Conservation (phyloP, 495 filamentous ascomycete genomes). For the Penicillium crystallinum region DNA sequence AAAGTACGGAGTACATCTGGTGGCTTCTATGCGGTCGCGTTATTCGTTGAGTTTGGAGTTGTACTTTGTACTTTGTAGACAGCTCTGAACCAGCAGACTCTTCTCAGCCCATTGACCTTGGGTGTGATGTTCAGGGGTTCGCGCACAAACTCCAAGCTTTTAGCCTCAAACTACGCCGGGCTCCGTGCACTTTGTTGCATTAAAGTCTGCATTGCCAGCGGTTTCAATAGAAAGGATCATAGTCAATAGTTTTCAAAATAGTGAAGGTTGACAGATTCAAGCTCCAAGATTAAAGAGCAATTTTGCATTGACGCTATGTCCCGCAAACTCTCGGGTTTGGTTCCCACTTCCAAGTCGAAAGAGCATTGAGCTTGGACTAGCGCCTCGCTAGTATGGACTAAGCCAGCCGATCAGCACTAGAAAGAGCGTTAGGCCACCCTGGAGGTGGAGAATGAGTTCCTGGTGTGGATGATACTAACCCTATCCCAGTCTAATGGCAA, state of each 20-base stretch:
- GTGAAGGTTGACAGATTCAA: no score
- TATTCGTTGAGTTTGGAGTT: not conserved
- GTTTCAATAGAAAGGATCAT: no score
- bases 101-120: no score
- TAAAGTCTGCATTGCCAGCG: no score
- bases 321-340: not conserved
- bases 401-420: conserved; percentile 8
- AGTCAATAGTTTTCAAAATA: not conserved
- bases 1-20: not conserved
- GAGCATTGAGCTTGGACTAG: conserved; percentile 3
- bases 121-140: no score
- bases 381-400: conserved; percentile 1
- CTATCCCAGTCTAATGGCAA: not conserved
- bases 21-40: not conserved
- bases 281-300: not conserved
- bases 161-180: no score
- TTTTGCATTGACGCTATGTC: not conserved
- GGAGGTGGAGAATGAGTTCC: not conserved
- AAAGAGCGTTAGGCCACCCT: conserved; percentile 1
- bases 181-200: no score
- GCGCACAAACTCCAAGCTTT: no score
- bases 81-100: no score
- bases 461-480: not conserved
- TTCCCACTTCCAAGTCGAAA: not conserved
- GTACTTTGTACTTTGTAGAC: no score